Evolutionary conservation across 1,139 yeast genomes (phyloP).

Genomic region (Candida tunisiensis): DNA sequence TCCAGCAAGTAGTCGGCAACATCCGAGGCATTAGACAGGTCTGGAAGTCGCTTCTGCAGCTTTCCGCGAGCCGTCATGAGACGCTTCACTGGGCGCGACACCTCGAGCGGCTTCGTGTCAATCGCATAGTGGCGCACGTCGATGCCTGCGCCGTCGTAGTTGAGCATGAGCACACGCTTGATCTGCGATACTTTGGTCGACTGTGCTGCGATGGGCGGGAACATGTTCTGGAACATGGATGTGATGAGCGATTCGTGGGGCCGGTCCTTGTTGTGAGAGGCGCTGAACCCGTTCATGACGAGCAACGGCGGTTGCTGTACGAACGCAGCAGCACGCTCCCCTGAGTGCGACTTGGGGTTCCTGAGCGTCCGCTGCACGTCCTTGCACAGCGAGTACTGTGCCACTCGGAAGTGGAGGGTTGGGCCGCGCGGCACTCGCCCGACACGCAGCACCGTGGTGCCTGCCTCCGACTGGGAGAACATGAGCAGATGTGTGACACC

Average conservation of each 20-base stretch:
- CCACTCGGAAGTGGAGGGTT: slow-evolving; percentile 65
- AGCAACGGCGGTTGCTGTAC: slow-evolving; percentile 73
- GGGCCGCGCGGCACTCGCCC: slow-evolving; percentile 93
- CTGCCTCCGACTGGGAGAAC: slow-evolving; percentile 67
- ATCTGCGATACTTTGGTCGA: slow-evolving; percentile 63
- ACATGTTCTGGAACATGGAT: slow-evolving; percentile 87
- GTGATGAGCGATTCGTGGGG: slow-evolving; percentile 77
- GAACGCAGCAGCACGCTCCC: slow-evolving; percentile 30
- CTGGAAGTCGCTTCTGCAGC: slow-evolving; percentile 53
- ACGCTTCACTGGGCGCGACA: slow-evolving; percentile 63
- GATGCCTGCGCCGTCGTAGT: slow-evolving; percentile 50
- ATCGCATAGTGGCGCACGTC: slow-evolving; percentile 86
- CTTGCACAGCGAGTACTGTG: slow-evolving; percentile 62
- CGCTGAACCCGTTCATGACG: slow-evolving; percentile 76
- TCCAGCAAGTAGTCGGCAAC: slow-evolving; percentile 75
- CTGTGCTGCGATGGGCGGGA: slow-evolving; percentile 82
- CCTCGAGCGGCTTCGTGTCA: slow-evolving; percentile 75
- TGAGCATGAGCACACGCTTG: slow-evolving; percentile 71
- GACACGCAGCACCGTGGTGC: slow-evolving; percentile 67
- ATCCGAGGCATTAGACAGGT: slow-evolving; percentile 48
- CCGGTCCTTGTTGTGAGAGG: slow-evolving; percentile 22
- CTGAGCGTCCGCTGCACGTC: slow-evolving; percentile 71
- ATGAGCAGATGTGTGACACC: slow-evolving; percentile 82
- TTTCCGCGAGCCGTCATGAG: slow-evolving; percentile 35
- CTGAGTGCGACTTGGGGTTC: slow-evolving; percentile 30